These are phyloP conservation scores for Thalassiosira sp. DNA, from an alignment of 352 stramenopile genomes.

Conservation along the genomic window DNA sequence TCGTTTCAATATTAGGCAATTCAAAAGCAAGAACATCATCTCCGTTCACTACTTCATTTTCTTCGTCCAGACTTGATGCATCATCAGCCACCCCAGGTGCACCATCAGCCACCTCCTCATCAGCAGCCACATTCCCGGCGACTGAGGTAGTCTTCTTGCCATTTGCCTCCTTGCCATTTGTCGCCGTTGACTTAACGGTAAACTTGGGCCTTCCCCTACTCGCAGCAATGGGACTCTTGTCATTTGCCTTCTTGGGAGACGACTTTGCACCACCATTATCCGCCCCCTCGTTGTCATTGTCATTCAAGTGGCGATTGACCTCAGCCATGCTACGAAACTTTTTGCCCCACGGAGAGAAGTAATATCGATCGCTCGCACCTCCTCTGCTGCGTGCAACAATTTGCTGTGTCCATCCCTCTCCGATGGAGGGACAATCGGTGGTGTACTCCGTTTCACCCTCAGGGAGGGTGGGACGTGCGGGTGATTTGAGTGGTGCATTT, in stretches of 20 bases:
- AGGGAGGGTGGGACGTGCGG: conserved; percentile 14
- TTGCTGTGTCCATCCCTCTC: conserved; percentile 37
- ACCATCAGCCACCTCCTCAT: too few relatives aligned
- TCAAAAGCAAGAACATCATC: not conserved
- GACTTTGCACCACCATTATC: not conserved
- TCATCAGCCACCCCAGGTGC: too few relatives aligned
- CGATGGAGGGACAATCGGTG: conserved; percentile 21
- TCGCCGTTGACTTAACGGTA: too few relatives aligned
- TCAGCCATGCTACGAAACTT: conserved; percentile 41
- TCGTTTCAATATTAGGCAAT: not conserved
- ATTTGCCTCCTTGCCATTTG: too few relatives aligned
- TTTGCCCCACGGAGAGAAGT: conserved; percentile 20
- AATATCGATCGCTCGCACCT: conserved; percentile 27
- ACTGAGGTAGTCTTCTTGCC: too few relatives aligned
- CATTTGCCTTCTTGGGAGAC: too few relatives aligned
- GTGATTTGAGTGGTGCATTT: conserved; percentile 23
- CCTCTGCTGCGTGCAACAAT: conserved; percentile 16
- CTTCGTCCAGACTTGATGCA: too few relatives aligned
- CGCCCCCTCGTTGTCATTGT: not conserved
- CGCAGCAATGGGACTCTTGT: too few relatives aligned
- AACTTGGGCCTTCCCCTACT: too few relatives aligned
- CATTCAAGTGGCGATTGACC: conserved; percentile 29
- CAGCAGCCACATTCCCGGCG: not conserved
- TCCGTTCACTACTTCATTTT: not conserved
- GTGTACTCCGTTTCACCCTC: conserved; percentile 12